Conservation (phyloP, 768 basidiomycete species). For the Chalciporus sphaerocephalus region DNA sequence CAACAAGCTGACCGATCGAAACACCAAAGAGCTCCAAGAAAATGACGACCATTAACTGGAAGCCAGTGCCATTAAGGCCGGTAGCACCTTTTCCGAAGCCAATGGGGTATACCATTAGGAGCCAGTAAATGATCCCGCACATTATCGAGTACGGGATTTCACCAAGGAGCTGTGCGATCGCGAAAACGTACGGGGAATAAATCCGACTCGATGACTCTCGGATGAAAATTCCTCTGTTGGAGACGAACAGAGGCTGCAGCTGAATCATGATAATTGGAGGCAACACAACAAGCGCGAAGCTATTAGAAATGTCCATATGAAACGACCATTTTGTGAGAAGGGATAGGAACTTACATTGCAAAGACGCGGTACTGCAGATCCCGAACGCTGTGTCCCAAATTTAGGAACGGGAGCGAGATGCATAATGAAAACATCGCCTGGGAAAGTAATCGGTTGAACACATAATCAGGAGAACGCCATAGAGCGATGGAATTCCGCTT, state of each 20-base stretch:
- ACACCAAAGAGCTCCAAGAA: no score
- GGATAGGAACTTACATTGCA: constrained; percentile 51
- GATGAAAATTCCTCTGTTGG: constrained; percentile 52
- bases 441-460: constrained; percentile 70
- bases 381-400: constrained; percentile 57
- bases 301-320: constrained; percentile 19
- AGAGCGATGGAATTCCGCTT: constrained; percentile 43
- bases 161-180: constrained; percentile 51
- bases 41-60: no score
- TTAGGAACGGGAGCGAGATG: constrained; percentile 75
- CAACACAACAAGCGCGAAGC: constrained; percentile 63
- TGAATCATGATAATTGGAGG: constrained; percentile 74
- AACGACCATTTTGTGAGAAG: not conserved
- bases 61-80: no score
- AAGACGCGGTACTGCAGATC: constrained; percentile 81
- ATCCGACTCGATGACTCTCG: constrained; percentile 62
- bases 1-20: no score
- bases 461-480: constrained; percentile 57
- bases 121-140: constrained; percentile 58
- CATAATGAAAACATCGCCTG: constrained; percentile 55
- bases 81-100: no score
- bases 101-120: no score
- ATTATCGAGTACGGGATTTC: constrained; percentile 66
- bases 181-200: constrained; percentile 60
- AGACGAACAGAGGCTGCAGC: constrained; percentile 70